Conservation (phyloP, 139 green algal species). For the Pseudopediastrum boryanum region DNA sequence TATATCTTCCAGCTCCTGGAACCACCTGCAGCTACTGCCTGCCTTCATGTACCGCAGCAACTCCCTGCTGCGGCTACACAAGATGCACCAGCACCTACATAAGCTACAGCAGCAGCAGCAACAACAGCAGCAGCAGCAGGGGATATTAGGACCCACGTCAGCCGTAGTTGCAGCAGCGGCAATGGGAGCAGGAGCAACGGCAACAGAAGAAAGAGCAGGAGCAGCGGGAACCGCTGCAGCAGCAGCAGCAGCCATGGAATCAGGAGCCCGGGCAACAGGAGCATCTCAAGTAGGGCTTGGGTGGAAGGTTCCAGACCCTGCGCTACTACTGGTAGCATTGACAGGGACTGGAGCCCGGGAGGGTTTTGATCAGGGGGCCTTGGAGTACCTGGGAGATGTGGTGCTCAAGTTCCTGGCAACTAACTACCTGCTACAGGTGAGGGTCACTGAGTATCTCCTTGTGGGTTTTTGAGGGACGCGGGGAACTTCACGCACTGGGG, state of each 20-base stretch:
- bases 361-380: slow-evolving; percentile 24
- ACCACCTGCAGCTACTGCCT: slow-evolving; percentile 29
- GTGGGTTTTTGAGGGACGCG: not conserved
- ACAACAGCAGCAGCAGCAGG: slow-evolving; percentile 4
- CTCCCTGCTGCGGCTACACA: not conserved
- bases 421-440: slow-evolving; percentile 33
- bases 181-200: not conserved
- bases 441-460: not conserved
- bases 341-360: slow-evolving; percentile 19
- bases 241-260: no score
- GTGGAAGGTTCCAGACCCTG: not conserved
- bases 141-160: not conserved
- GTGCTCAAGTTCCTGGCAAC: slow-evolving; percentile 36
- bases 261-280: no score
- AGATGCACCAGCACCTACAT: slow-evolving; percentile 18
- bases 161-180: not conserved
- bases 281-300: not conserved
- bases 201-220: no score
- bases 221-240: no score
- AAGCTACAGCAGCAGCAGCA: not conserved
- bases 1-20: not conserved
- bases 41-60: slow-evolving; percentile 33
- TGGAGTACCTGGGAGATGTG: slow-evolving; percentile 29
- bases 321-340: slow-evolving; percentile 9
- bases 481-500: no score